Evolutionary conservation across 306 rosid genomes (phyloP).

Genomic region (Glycine latifolia): DNA sequence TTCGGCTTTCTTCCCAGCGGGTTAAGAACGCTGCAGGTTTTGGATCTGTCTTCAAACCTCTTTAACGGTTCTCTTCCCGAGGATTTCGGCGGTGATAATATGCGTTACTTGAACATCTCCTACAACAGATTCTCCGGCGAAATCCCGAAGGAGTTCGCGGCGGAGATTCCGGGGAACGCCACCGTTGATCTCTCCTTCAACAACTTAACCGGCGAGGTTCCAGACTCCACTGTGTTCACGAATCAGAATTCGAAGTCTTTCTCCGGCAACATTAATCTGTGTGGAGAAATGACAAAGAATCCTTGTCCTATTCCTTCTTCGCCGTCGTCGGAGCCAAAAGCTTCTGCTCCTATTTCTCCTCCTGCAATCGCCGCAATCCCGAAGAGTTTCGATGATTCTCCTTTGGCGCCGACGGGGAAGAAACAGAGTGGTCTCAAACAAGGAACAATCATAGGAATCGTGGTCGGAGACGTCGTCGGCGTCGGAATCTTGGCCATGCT

Average conservation of each 20-base stretch:
- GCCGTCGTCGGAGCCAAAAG: slow-evolving; percentile 53
- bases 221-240: slow-evolving; percentile 53
- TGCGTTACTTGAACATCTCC: slow-evolving; percentile 70
- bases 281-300: slow-evolving; percentile 60
- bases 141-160: slow-evolving; percentile 62
- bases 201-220: slow-evolving; percentile 71
- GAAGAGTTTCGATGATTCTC: slow-evolving; percentile 56
- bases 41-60: slow-evolving; percentile 88
- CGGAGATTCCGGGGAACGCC: slow-evolving; percentile 60
- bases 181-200: slow-evolving; percentile 84
- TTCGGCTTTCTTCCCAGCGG: slow-evolving; percentile 64
- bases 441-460: slow-evolving; percentile 71
- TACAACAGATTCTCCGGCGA: slow-evolving; percentile 72
- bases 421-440: slow-evolving; percentile 55
- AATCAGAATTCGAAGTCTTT: slow-evolving; percentile 56
- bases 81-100: slow-evolving; percentile 63
- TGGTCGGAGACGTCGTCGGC: slow-evolving; percentile 71
- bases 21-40: slow-evolving; percentile 49
- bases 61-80: slow-evolving; percentile 74
- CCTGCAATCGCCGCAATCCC: slow-evolving; percentile 96
- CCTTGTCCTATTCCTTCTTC: slow-evolving; percentile 76
- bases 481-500: slow-evolving; percentile 60
- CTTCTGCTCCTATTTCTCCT: slow-evolving; percentile 61
- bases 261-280: slow-evolving; percentile 66
- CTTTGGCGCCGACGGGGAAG: slow-evolving; percentile 33